Base-by-base conservation (phyloP, 2,329 filamentous ascomycete species). In the Verticillium dahliae region DNA sequence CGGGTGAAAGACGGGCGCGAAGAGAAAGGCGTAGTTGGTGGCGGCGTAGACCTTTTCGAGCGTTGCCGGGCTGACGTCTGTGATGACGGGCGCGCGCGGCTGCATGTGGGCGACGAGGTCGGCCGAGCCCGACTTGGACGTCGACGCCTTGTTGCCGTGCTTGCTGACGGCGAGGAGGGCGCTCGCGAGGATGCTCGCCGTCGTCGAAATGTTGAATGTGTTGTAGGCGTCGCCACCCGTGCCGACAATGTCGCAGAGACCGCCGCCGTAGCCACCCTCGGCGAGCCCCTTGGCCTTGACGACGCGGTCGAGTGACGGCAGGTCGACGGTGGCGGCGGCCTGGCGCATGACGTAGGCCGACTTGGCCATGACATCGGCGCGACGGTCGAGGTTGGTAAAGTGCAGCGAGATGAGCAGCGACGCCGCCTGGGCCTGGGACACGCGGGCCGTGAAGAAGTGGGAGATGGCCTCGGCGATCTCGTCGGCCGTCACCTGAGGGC, bases 191-290 rank as follows among this genome's bases (percentile, higher is more conserved):
- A 99, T 97, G 18, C 92, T 97, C 2, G 95, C 87, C 6, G 95
- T 97, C 4, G 95, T 99, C 68, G 90, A 95, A 73, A 99, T 94
- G 75, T 99, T 99, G 86, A 97, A 99, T 38, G 95, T 99, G 75
- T 96, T 92, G 81, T 98, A 93, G 22, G 90, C 89, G 78, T 99
- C 95, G 71, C 95, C 95, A 67, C 95, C 95, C 7, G 95, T 99
- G 68, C 95, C 95, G 62, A 99, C 95, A 73, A 99, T 98, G 75
- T 99, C 95, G 73, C 93, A 87, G 80, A 99, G 78, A 4, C 94
- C 94, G 65, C 95, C 95, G 11, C 79, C 72, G 73, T 99, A 99
- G 9, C 76, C 77, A 7, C 93, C 93, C 70, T 91, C 88, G 60
- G 83, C 82, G 68, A 81, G 82, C 13, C 83, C 84, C 61, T 85